Percentiles rank a stretch among this genome's conserved stretches.
phyloP scores from a whole-genome alignment of 768 basidiomycete genomes.

The Scleroderma citrinum region DNA sequence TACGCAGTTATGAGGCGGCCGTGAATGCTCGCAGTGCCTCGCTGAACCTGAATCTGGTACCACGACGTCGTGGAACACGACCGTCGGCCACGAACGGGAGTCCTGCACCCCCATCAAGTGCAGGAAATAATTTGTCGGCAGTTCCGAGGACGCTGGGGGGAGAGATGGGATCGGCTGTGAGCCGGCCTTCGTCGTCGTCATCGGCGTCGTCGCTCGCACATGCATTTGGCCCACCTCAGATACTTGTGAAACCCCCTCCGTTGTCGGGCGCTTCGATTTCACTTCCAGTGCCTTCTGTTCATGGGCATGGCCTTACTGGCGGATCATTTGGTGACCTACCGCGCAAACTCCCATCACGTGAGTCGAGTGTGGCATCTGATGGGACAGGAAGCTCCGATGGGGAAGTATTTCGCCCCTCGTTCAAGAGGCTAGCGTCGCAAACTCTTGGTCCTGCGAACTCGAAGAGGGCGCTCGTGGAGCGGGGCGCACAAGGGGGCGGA shows the following conservation, averaged over 20 bases:
- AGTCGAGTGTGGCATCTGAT: slow-evolving; percentile 28
- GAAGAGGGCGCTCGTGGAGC: slow-evolving; percentile 46
- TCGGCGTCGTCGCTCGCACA: slow-evolving; percentile 36
- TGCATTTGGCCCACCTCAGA: slow-evolving; percentile 30
- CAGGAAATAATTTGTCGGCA: background rate
- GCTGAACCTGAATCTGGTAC: slow-evolving; percentile 49
- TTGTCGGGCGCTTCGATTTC: slow-evolving; percentile 28
- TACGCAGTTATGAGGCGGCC: slow-evolving; percentile 70
- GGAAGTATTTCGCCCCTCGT: slow-evolving; percentile 47
- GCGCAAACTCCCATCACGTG: slow-evolving; percentile 21
- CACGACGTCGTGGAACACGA: slow-evolving; percentile 30
- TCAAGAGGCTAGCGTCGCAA: slow-evolving; percentile 70
- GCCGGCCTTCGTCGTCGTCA: slow-evolving; percentile 34
- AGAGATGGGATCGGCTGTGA: slow-evolving; percentile 18
- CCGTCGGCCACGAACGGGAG: slow-evolving; percentile 6
- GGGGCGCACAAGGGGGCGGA: slow-evolving; percentile 24
- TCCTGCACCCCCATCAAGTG: slow-evolving; percentile 13
- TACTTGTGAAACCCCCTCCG: slow-evolving; percentile 20
- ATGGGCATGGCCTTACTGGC: background rate
- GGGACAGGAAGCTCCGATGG: slow-evolving; percentile 29
- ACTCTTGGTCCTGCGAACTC: slow-evolving; percentile 55
- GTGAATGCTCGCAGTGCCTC: slow-evolving; percentile 64
- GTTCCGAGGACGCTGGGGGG: background rate
- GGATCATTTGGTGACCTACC: slow-evolving; percentile 6
- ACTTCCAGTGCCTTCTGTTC: slow-evolving; percentile 26